Evolutionary conservation across 2,329 filamentous ascomycete species (phyloP).

Genomic region (Claviceps lovelessii): DNA sequence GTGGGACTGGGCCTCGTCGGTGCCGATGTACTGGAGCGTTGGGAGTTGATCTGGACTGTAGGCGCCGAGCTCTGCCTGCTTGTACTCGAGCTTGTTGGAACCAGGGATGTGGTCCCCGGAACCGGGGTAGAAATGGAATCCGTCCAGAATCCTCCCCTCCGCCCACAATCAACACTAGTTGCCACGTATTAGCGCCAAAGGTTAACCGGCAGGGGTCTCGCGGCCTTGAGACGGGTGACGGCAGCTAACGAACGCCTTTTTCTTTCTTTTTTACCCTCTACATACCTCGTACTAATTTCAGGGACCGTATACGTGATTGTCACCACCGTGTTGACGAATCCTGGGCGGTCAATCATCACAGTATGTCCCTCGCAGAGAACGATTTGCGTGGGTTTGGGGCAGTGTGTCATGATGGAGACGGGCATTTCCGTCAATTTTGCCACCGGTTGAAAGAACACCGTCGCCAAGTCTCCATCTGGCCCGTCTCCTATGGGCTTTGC

Average conservation of each 20-base stretch:
- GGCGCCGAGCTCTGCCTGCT: not conserved
- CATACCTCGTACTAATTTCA: slow-evolving; percentile 1
- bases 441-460: slow-evolving; percentile 1
- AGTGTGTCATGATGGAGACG: slow-evolving; percentile 1
- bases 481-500: not conserved
- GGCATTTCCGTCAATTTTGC: slow-evolving; percentile 1
- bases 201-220: not conserved
- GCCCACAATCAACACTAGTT: not conserved
- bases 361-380: slow-evolving; percentile 2
- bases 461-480: not conserved
- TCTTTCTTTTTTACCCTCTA: not conserved
- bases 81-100: not conserved
- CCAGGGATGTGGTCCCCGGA: not conserved
- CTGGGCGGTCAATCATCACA: not conserved
- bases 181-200: not conserved
- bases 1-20: not conserved
- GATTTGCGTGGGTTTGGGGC: not conserved
- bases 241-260: not conserved
- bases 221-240: no score
- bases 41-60: not conserved
- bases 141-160: not conserved
- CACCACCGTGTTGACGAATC: not conserved
- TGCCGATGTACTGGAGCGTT: not conserved
- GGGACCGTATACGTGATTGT: slow-evolving; percentile 2
- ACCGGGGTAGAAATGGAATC: accelerated